phyloP scores from a whole-genome alignment of 2,329 filamentous ascomycete species.

The Diaporthe citri region DNA sequence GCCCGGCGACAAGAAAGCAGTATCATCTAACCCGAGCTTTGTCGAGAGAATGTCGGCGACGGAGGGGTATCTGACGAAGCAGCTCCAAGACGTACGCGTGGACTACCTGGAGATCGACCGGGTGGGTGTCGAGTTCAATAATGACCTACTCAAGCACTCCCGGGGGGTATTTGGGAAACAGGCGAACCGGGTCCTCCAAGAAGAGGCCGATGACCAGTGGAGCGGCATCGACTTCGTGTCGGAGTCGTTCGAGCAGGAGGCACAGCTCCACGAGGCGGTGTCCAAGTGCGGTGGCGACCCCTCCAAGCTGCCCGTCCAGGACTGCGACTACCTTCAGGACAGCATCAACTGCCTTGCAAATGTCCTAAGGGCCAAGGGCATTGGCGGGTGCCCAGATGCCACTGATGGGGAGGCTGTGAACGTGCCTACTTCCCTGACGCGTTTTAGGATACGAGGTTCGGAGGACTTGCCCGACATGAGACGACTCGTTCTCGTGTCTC shows the following conservation, averaged over 20 bases:
- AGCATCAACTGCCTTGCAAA: conserved; percentile 1
- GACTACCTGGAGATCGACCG: not conserved
- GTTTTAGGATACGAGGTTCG: not conserved
- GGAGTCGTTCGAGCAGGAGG: not conserved
- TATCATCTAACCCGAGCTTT: not conserved
- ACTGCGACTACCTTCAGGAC: conserved; percentile 7
- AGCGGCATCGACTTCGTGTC: conserved; percentile 2
- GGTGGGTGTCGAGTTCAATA: not conserved
- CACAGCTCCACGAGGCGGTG: not conserved
- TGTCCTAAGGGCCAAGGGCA: not conserved
- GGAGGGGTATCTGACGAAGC: not conserved
- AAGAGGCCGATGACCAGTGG: not conserved
- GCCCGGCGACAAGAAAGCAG: fast-evolving
- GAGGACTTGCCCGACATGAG: not conserved
- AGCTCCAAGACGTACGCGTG: not conserved
- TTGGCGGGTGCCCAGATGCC: not conserved
- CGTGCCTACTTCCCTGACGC: not conserved
- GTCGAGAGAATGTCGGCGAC: not conserved
- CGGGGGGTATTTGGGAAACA: fast-evolving
- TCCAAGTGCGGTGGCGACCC: not conserved
- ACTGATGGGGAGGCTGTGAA: not conserved
- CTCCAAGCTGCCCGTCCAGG: not conserved
- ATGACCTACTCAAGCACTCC: not conserved
- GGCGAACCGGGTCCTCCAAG: not conserved
- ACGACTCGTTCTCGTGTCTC: not conserved